phyloP scores from a whole-genome alignment of 352 stramenopile genomes.

The Globisporangium mamillatum region DNA sequence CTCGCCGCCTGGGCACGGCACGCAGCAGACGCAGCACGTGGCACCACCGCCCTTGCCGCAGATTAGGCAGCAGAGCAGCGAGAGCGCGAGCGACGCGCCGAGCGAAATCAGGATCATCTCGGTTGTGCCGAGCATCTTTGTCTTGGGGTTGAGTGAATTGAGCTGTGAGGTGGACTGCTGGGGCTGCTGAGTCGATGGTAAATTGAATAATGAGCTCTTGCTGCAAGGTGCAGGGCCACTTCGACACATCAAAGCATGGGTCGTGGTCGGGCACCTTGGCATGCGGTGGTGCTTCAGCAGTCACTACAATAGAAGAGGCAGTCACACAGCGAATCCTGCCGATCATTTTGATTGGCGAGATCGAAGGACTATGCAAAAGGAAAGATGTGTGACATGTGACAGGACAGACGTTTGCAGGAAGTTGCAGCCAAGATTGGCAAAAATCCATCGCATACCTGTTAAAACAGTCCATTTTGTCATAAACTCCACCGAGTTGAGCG shows the following conservation, averaged over 20 bases:
- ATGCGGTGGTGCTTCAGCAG: background rate
- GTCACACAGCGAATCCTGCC: background rate
- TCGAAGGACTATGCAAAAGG: background rate
- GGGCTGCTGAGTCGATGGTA: background rate
- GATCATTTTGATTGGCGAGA: background rate
- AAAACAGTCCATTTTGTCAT: background rate
- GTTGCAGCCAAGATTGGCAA: background rate
- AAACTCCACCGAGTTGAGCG: background rate
- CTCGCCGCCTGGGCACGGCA: slow-evolving; percentile 2
- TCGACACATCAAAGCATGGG: background rate
- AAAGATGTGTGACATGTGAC: background rate
- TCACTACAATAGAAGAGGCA: background rate
- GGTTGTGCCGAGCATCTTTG: slow-evolving; percentile 5
- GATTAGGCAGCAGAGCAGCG: background rate
- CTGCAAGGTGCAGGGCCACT: background rate
- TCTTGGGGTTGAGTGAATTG: background rate
- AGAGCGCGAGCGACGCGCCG: background rate
- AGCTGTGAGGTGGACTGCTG: background rate
- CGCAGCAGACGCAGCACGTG: slow-evolving; percentile 3
- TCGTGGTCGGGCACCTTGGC: background rate
- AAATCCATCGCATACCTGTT: background rate
- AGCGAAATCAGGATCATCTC: slow-evolving; percentile 8
- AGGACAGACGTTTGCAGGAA: background rate
- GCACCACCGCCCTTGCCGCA: background rate
- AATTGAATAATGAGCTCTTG: background rate